Conservation (phyloP, 2,329 filamentous ascomycete species). For the Aschersonia sp. region DNA sequence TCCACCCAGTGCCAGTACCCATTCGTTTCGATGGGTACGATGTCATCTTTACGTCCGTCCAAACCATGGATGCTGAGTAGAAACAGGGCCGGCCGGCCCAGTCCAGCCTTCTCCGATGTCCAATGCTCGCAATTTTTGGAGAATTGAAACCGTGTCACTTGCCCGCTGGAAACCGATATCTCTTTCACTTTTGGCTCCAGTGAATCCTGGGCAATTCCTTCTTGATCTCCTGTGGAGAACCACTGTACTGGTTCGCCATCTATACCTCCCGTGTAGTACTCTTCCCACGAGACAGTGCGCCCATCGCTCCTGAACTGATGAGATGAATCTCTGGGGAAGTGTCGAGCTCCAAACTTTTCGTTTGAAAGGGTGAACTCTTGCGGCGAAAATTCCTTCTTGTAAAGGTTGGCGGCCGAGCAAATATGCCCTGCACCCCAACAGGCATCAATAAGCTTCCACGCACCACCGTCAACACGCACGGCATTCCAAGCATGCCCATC, state of each 20-base stretch:
- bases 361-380: conserved; percentile 48
- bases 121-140: conserved; percentile 70
- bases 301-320: conserved; percentile 68
- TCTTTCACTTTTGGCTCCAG: conserved; percentile 38
- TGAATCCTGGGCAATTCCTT: conserved; percentile 40
- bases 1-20: conserved; percentile 74
- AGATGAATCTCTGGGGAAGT: conserved; percentile 57
- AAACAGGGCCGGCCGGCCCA: conserved; percentile 52
- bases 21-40: conserved; percentile 60
- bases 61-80: conserved; percentile 51
- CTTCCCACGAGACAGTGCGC: conserved; percentile 56
- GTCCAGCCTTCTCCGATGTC: conserved; percentile 54
- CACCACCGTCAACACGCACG: conserved; percentile 69
- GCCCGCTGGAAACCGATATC: conserved; percentile 43
- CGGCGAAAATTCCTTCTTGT: conserved; percentile 54
- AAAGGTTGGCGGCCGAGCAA: conserved; percentile 33
- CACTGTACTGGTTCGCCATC: conserved; percentile 32
- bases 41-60: conserved; percentile 53
- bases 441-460: conserved; percentile 82
- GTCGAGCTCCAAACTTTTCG: conserved; percentile 64
- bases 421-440: conserved; percentile 86
- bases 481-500: conserved; percentile 84
- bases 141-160: conserved; percentile 64
- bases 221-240: conserved; percentile 27
- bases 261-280: conserved; percentile 56